Conservation (phyloP, 169 alveolate genomes). For the Haemoproteus tartakovskyi region DNA sequence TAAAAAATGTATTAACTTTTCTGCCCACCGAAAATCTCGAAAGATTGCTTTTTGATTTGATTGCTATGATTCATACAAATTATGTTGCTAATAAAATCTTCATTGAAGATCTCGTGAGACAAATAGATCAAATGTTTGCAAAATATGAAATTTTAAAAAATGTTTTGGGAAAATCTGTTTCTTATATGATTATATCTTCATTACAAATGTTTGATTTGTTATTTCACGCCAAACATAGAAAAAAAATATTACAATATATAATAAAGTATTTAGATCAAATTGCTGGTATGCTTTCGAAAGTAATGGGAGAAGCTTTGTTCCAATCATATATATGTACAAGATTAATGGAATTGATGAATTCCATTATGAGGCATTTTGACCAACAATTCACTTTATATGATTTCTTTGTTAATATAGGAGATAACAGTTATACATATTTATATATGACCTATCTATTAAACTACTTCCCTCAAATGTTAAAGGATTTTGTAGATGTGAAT, state of each 20-base stretch:
- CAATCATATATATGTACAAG: constrained; percentile 48
- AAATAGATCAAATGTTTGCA: constrained; percentile 23
- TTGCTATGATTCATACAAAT: constrained; percentile 33
- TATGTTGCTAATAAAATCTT: constrained; percentile 31
- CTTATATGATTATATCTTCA: constrained; percentile 53
- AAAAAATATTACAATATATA: constrained; percentile 11
- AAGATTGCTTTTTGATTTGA: not conserved
- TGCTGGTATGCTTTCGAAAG: constrained; percentile 29
- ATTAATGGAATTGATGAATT: constrained; percentile 26
- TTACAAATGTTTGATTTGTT: constrained; percentile 35
- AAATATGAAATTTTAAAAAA: constrained; percentile 30
- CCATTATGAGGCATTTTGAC: constrained; percentile 40
- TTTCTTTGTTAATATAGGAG: constrained; percentile 47
- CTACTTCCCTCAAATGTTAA: constrained; percentile 21
- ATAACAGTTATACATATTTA: constrained; percentile 21
- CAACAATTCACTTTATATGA: constrained; percentile 43
- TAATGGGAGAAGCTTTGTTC: constrained; percentile 36
- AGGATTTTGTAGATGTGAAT: constrained; percentile 30
- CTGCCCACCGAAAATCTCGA: constrained; percentile 27
- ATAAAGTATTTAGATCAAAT: constrained; percentile 13
- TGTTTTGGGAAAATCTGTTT: constrained; percentile 40
- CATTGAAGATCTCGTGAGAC: constrained; percentile 34
- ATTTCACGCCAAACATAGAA: constrained; percentile 46
- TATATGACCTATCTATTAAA: constrained; percentile 24
- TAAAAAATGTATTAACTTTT: constrained; percentile 40